Base-by-base conservation (phyloP, 2,329 filamentous ascomycete genomes). In the Chaetomium globosum region DNA sequence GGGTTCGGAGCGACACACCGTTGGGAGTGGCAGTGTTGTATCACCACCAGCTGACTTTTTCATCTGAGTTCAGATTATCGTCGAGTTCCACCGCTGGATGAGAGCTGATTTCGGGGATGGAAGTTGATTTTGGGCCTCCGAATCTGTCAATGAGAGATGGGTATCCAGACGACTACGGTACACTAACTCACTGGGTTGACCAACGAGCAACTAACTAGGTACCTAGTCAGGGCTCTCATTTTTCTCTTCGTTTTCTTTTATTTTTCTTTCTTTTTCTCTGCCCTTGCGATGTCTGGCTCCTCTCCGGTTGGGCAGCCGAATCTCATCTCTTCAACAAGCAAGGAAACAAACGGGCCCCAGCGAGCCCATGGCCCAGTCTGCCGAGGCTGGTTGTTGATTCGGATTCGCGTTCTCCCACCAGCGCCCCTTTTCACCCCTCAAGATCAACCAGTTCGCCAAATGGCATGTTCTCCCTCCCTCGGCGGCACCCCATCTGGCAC, bases 371-470 rank as follows among this genome's bases (percentile, higher is more conserved):
- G 26, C 9, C 52, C 33, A 43, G 30, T n/a, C 8, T 57, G 51
- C 66, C 66, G 63, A 66, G 64, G 60, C 49, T 28, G 59, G 55
- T 36, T 36, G 48, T 52, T 65, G 56, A 60, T 61, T 60, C 55
- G 55, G 31, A 53, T 36, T 52, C 46, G 63, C 60, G 61, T 26
- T 26, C 62, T 67, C 66, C 63, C 59, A 64, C 61, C 61, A 51
- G 64, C 39, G 53, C 67, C 64, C 65, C 59, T 63, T 64, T 65
- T 61, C 39, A 19, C 53, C 43, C 59, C 36, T 48, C 30, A n/a
- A 28, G 33, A 62, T 62, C 55, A 54, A 33, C 60, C 52, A 54
- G 46, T 30, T 31, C 30, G 5, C 56, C 39, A 51, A 43, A 52
- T 30, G 56, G 26, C 49, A 53, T 46, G 61, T 63, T 21, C 58